These are phyloP conservation scores for Monosporozyma aerobia DNA, from an alignment of 805 yeast species.

Conservation along the genomic window DNA sequence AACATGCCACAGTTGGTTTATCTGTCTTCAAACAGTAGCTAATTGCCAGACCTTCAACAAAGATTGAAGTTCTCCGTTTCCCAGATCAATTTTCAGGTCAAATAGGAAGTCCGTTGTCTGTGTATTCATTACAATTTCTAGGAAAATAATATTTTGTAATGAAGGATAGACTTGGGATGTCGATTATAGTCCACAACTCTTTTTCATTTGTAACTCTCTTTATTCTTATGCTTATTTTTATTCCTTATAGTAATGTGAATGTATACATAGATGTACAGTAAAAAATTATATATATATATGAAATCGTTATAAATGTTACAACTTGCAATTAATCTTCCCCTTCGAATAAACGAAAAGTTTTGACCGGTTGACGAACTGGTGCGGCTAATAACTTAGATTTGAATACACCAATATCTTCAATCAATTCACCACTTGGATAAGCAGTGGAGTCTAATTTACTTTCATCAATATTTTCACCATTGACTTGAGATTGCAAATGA, in stretches of 20 bases:
- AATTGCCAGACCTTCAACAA: constrained; percentile 32
- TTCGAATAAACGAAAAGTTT: constrained; percentile 18
- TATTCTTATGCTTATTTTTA: not conserved
- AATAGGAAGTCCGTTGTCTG: constrained; percentile 34
- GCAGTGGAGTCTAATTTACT: constrained; percentile 17
- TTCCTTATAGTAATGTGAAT: not conserved
- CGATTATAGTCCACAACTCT: constrained; percentile 31
- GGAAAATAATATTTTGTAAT: constrained; percentile 7
- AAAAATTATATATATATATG: not conserved
- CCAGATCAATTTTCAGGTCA: constrained; percentile 26
- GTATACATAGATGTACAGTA: not conserved
- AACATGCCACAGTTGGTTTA: constrained; percentile 33
- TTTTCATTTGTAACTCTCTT: not conserved
- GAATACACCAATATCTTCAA: constrained; percentile 44
- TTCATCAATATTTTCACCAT: constrained; percentile 17
- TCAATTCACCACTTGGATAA: constrained; percentile 42
- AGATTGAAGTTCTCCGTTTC: constrained; percentile 29
- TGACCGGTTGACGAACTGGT: constrained; percentile 50
- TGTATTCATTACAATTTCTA: constrained; percentile 8
- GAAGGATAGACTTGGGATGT: constrained; percentile 31
- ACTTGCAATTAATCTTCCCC: not conserved
- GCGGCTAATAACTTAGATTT: constrained; percentile 46
- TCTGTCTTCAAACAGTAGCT: constrained; percentile 30
- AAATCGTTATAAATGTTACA: not conserved
- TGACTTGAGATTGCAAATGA: constrained; percentile 48